Conservation (phyloP, 129 eudicot genomes). For the Silybum marianum region DNA sequence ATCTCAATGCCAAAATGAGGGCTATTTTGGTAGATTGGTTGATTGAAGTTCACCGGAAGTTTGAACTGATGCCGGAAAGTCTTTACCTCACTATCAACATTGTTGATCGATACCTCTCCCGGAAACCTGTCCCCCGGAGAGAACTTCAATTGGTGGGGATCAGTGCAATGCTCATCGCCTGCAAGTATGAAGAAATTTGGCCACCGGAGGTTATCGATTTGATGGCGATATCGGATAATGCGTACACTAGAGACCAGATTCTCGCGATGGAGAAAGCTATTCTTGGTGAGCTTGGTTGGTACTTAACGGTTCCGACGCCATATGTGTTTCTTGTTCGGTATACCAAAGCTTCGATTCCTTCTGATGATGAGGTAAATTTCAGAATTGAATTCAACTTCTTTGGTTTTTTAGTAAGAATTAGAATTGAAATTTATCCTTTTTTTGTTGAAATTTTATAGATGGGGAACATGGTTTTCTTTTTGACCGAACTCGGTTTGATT, state of each 20-base stretch:
- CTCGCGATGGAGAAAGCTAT: conserved; percentile 81
- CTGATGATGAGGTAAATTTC: conserved; percentile 58
- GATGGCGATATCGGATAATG: conserved; percentile 71
- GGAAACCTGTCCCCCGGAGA: conserved; percentile 53
- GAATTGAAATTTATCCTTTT: neutral
- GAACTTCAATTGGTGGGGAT: conserved; percentile 90
- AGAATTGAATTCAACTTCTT: neutral
- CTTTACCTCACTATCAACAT: conserved; percentile 78
- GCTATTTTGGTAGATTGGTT: conserved; percentile 83
- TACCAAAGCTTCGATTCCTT: conserved; percentile 71
- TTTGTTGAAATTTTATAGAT: conserved; percentile 42
- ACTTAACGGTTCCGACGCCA: conserved; percentile 88
- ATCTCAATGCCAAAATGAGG: conserved; percentile 74
- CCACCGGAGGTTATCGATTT: conserved; percentile 91
- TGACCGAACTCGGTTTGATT: conserved; percentile 76
- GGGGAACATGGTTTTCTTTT: conserved; percentile 83
- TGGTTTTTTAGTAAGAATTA: neutral
- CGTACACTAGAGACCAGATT: conserved; percentile 67
- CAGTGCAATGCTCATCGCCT: conserved; percentile 78
- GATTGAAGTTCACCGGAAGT: conserved; percentile 83
- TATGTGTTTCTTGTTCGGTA: conserved; percentile 82
- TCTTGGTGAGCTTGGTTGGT: conserved; percentile 78
- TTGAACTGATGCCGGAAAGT: conserved; percentile 75
- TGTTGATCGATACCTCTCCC: conserved; percentile 71
- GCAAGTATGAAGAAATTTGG: conserved; percentile 97